A percentile compares a stretch with the other conserved stretches of the same genome.
Conservation (phyloP, 139 green algal species). For the Chlorella sp. region DNA sequence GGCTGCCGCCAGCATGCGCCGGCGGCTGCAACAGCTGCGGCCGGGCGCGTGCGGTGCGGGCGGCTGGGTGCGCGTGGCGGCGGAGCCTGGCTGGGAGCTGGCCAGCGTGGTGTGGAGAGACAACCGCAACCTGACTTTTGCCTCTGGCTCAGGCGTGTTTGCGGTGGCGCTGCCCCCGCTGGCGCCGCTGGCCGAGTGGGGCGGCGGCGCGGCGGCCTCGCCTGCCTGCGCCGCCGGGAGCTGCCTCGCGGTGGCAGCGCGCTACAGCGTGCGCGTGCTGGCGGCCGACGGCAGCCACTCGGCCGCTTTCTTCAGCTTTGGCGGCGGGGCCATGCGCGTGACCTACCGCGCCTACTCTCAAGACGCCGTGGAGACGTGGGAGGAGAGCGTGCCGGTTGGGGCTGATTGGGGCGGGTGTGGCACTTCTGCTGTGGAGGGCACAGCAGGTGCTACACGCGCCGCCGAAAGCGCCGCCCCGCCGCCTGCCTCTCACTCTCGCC, state of each 20-base stretch:
- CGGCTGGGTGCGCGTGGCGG: constrained; percentile 10
- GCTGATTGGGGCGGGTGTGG: too few species aligned
- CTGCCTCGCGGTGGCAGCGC: not conserved
- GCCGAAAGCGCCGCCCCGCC: too few species aligned
- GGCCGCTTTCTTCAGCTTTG: too few species aligned
- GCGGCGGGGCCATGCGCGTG: too few species aligned
- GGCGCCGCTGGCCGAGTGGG: not conserved
- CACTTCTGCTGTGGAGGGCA: too few species aligned
- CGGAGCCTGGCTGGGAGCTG: not conserved
- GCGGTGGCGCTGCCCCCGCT: not conserved
- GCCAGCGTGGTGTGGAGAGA: constrained; percentile 16
- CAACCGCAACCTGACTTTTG: constrained; percentile 10
- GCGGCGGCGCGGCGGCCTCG: not conserved
- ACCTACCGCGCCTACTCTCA: too few species aligned
- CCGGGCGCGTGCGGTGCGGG: not conserved
- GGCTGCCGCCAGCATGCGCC: not conserved
- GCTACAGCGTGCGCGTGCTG: constrained; percentile 6
- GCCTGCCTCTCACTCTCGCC: too few species aligned
- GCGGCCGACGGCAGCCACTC: constrained; percentile 5
- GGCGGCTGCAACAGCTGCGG: not conserved
- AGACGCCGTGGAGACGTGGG: too few species aligned
- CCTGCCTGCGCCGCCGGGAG: not conserved
- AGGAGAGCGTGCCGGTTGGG: too few species aligned
- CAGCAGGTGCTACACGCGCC: too few species aligned
- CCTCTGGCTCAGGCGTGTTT: not conserved